Conservation (phyloP, 2,329 filamentous ascomycete species). For the Dactylellina parvicollis region DNA sequence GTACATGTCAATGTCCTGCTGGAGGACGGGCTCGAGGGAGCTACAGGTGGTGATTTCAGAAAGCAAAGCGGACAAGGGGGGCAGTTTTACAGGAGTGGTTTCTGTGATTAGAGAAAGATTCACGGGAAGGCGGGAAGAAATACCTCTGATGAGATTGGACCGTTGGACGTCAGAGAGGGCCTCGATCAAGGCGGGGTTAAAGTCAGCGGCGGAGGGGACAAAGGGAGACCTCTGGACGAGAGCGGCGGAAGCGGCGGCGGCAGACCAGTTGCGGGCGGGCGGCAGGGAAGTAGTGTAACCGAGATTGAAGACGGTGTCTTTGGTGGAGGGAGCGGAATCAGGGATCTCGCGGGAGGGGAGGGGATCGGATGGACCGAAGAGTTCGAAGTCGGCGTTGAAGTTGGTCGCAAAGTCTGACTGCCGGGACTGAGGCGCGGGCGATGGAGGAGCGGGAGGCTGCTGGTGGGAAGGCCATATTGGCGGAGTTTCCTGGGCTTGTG, state of each 20-base stretch:
- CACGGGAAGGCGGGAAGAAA: conserved; percentile 16
- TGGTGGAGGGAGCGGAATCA: conserved; percentile 16
- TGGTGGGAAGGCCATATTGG: conserved; percentile 52
- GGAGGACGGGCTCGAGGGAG: conserved; percentile 39
- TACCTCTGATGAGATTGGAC: conserved; percentile 45
- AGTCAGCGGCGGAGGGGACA: conserved; percentile 31
- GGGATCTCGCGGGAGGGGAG: conserved; percentile 23
- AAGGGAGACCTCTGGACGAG: conserved; percentile 48
- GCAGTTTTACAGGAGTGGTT: conserved; percentile 6
- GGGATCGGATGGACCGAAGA: conserved; percentile 45
- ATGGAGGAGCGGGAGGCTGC: conserved; percentile 31
- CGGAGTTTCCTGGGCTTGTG: conserved; percentile 52
- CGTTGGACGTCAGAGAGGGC: conserved; percentile 44
- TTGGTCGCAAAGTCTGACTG: conserved; percentile 13
- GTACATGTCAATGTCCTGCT: conserved; percentile 49
- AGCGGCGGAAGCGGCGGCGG: conserved; percentile 12
- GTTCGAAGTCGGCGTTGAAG: conserved; percentile 53
- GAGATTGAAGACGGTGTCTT: conserved; percentile 52
- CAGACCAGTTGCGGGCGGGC: conserved; percentile 33
- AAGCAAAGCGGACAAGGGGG: conserved; percentile 6
- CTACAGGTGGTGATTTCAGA: background rate
- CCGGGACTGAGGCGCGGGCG: conserved; percentile 15
- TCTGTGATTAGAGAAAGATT: background rate
- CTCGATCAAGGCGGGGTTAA: conserved; percentile 49
- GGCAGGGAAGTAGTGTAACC: conserved; percentile 50